phyloP scores from a whole-genome alignment of 805 yeast species.

The Saturnispora halmiae region DNA sequence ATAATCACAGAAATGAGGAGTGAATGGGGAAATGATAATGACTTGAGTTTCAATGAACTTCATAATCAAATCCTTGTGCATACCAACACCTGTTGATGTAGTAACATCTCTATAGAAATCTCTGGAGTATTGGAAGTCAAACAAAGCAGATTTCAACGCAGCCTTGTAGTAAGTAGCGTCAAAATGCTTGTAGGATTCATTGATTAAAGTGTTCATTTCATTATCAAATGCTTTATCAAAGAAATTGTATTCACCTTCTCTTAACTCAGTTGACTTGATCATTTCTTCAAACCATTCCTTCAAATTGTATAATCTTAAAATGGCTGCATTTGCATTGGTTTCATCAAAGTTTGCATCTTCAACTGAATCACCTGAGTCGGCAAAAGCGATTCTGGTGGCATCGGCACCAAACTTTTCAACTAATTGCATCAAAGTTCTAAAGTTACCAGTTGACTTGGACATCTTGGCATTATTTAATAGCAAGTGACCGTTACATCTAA shows the following conservation, averaged over 20 bases:
- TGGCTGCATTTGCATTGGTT: slow-evolving; percentile 93
- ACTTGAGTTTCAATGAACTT: slow-evolving; percentile 84
- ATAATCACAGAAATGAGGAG: slow-evolving; percentile 93
- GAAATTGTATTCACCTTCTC: slow-evolving; percentile 54
- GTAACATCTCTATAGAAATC: slow-evolving; percentile 89
- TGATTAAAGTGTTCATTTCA: slow-evolving; percentile 80
- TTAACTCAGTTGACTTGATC: slow-evolving; percentile 43
- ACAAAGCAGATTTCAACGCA: slow-evolving; percentile 84
- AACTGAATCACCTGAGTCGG: slow-evolving; percentile 95
- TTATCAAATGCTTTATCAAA: slow-evolving; percentile 87
- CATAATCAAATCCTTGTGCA: slow-evolving; percentile 77
- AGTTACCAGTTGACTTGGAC: slow-evolving; percentile 97
- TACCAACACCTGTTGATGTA: slow-evolving; percentile 36
- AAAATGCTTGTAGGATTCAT: slow-evolving; percentile 64
- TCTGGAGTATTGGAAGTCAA: slow-evolving; percentile 90
- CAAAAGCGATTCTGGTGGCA: slow-evolving; percentile 93
- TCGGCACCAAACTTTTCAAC: slow-evolving; percentile 92
- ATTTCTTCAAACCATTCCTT: slow-evolving; percentile 94
- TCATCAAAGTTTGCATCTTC: slow-evolving; percentile 99
- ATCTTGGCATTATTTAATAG: slow-evolving; percentile 93
- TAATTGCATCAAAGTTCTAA: slow-evolving; percentile 79
- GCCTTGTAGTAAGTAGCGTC: slow-evolving; percentile 69
- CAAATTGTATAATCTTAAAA: slow-evolving; percentile 80
- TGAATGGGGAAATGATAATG: slow-evolving; percentile 78
- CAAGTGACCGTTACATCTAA: slow-evolving; percentile 93